Conservation (phyloP, 441 rosid genomes). For the Populus hybrid region DNA sequence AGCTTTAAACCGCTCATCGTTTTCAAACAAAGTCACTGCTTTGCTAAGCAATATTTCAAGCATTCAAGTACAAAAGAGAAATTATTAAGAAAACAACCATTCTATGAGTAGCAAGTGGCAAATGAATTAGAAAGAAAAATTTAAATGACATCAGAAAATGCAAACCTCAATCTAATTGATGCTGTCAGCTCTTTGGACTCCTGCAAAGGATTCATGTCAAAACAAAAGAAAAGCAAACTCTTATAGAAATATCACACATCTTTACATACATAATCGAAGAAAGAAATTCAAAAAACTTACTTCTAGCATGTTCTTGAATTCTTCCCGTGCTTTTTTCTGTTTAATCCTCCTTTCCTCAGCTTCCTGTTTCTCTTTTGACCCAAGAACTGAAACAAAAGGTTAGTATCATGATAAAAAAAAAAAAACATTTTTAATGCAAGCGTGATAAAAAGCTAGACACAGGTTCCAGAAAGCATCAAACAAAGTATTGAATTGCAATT, state of each 20-base stretch:
- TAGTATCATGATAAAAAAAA: background rate
- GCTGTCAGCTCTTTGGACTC: constrained; percentile 78
- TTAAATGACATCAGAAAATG: constrained; percentile 19
- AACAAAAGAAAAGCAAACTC: background rate
- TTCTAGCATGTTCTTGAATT: constrained; percentile 88
- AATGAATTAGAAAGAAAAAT: constrained; percentile 6
- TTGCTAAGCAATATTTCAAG: constrained; percentile 49
- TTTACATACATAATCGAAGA: background rate
- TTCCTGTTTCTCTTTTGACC: constrained; percentile 92
- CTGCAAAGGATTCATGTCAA: constrained; percentile 37
- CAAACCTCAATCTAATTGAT: constrained; percentile 81
- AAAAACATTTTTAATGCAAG: background rate
- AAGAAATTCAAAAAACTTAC: constrained; percentile 41
- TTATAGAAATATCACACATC: constrained; percentile 4
- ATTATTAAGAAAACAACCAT: constrained; percentile 26
- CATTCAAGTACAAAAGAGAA: constrained; percentile 8
- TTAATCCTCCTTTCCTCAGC: constrained; percentile 91
- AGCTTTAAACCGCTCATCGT: constrained; percentile 92
- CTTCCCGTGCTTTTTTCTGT: constrained; percentile 94
- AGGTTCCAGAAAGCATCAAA: background rate
- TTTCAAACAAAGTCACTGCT: constrained; percentile 75
- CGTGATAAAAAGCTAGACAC: background rate
- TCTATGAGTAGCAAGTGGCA: constrained; percentile 10
- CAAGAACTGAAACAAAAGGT: constrained; percentile 51
- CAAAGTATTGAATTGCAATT: background rate